Base-by-base conservation (phyloP, 176 grass and related monocot species). In the Pontederia paniculata region DNA sequence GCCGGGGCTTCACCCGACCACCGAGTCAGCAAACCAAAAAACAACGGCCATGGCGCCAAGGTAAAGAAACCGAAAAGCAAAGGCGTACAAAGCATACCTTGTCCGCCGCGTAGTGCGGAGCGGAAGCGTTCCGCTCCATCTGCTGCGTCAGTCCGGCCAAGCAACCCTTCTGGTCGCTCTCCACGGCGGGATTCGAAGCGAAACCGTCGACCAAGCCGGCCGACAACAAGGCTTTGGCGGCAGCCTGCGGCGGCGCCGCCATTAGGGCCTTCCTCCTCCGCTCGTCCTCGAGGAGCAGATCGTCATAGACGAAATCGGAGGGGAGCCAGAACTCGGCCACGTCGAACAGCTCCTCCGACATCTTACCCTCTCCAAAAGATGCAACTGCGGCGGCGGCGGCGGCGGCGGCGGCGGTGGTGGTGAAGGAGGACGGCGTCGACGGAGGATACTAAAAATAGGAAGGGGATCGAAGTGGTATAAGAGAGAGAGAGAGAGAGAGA, bases 241-340 rank as follows among this genome's bases (percentile, higher is more conserved):
- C n/a, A 13, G 13, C 48, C 48, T 9, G 13, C 48, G n/a, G 2
- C 48, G 48, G 13, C 48, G n/a, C 15, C 21, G 10, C 20, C 8
- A 5, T 10, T 11, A 9, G 21, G 9, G 14, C 15, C 5, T 8
- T 13, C 23, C 13, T 12, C 17, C 23, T 41, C 20, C 9, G 12
- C 23, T 41, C 55, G 13, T 14, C 13, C 1, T 16, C 60, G 12
- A 8, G 2, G 12, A 63, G 22, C 12, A 63, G 47, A 11, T n/a
- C 17, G 17, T 63, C 60, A 17, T 63, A 42, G 12, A 63, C 44
- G 44, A 63, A 44, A 4, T 63, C 60, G 12, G 60, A 12, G 9
- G 60, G 60, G 47, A 63, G 44, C 42, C 22, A 20, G 20, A 48
- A 20, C 2, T 48, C 44, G 44, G 21, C 60, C 20, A 17, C 19